A percentile compares a stretch with the other conserved stretches of the same genome.
These are phyloP conservation scores for Fagopyrum homotropicum DNA, from an alignment of 148 eudicot genomes.

Conservation along the genomic window DNA sequence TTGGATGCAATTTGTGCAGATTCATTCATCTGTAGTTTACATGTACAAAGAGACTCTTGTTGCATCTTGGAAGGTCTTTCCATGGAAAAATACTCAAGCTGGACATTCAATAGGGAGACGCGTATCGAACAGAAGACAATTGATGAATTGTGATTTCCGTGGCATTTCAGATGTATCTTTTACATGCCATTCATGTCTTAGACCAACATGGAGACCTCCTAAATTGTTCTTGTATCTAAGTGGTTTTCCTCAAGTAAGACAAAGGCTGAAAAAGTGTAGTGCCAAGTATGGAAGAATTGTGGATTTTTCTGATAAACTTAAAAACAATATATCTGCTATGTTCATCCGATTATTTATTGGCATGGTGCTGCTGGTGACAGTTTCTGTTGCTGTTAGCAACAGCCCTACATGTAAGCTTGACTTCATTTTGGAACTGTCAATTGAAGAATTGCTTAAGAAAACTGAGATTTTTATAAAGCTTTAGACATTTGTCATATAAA, in stretches of 20 bases:
- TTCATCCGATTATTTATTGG: slow-evolving; percentile 46
- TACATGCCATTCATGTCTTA: slow-evolving; percentile 14
- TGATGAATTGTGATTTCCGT: not conserved
- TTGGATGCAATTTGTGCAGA: slow-evolving; percentile 2
- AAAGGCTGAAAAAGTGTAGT: slow-evolving; percentile 25
- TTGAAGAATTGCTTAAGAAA: not conserved
- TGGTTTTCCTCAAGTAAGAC: slow-evolving; percentile 25
- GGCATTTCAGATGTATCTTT: not conserved
- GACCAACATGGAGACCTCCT: slow-evolving; percentile 16
- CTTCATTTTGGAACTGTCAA: not conserved
- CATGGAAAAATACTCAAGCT: slow-evolving; percentile 21
- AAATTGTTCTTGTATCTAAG: slow-evolving; percentile 16
- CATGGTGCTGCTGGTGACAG: slow-evolving; percentile 48
- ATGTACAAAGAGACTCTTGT: not conserved
- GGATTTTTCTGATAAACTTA: slow-evolving; percentile 26
- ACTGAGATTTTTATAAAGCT: not conserved
- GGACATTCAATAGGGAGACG: slow-evolving; percentile 21
- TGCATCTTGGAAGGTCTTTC: slow-evolving; percentile 26
- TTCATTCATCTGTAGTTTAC: not conserved
- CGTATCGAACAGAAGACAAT: slow-evolving; percentile 9
- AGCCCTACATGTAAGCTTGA: slow-evolving; percentile 72
- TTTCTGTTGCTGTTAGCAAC: slow-evolving; percentile 46
- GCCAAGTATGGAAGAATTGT: slow-evolving; percentile 24
- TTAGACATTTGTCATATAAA: slow-evolving; percentile 1
- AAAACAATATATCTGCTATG: slow-evolving; percentile 18